A percentile compares a stretch with the other conserved stretches of the same genome.
Evolutionary conservation across 331 rosid genomes (phyloP).

Genomic region (Prunus yedoensis): DNA sequence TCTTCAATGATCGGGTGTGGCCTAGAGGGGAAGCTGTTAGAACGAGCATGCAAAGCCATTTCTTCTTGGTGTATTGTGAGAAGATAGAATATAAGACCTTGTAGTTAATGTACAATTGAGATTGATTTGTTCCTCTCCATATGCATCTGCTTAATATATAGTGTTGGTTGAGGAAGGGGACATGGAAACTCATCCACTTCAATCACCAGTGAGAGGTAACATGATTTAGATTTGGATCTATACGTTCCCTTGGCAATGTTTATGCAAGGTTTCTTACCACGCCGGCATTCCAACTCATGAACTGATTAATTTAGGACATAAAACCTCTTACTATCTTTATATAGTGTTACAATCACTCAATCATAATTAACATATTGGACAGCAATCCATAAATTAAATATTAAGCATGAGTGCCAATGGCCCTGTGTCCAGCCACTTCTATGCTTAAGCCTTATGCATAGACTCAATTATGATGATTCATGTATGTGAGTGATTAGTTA

Average conservation of each 20-base stretch:
- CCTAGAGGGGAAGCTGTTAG: constrained; percentile 43
- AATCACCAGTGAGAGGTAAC: too few species aligned
- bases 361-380: not conserved
- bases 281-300: constrained; percentile 3
- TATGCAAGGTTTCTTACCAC: not conserved
- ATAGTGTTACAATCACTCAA: not conserved
- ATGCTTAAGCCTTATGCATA: too few species aligned
- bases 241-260: not conserved
- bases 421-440: not conserved
- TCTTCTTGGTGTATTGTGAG: constrained; percentile 1
- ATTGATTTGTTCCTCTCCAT: constrained; percentile 4
- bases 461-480: constrained; percentile 20
- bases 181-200: too few species aligned
- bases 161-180: too few species aligned
- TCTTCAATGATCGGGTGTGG: constrained; percentile 34
- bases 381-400: too few species aligned
- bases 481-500: not conserved
- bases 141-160: constrained; percentile 10
- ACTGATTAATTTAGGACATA: not conserved
- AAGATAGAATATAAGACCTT: not conserved
- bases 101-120: constrained; percentile 8
- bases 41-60: constrained; percentile 30
- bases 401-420: not conserved
- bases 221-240: not conserved
- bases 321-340: too few species aligned